Conservation (phyloP, 1,139 yeast genomes). For the Zygosaccharomyces pseudobailii region DNA sequence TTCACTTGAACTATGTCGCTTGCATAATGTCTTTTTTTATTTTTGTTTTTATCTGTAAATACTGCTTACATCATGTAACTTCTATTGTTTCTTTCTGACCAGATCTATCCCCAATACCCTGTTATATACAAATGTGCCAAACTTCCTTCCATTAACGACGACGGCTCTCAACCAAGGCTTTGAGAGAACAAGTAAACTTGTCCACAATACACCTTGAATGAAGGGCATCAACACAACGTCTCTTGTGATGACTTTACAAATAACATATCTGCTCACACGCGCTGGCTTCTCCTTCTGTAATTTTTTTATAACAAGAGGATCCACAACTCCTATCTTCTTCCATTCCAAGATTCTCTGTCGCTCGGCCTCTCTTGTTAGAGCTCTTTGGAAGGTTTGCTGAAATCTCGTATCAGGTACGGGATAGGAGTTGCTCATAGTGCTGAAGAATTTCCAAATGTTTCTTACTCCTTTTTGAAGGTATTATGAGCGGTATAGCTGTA, state of each 20-base stretch:
- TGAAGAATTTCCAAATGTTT: conserved; percentile 1
- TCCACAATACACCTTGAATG: conserved; percentile 51
- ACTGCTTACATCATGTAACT: conserved; percentile 1
- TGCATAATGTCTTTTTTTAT: neutral
- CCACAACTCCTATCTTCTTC: conserved; percentile 12
- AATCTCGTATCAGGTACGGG: conserved; percentile 63
- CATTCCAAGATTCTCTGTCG: conserved; percentile 15
- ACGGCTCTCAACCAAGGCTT: conserved; percentile 39
- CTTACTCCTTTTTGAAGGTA: neutral
- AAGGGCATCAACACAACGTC: conserved; percentile 71
- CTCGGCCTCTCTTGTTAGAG: conserved; percentile 36
- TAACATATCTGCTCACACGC: conserved; percentile 19
- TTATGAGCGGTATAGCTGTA: neutral
- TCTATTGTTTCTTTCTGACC: conserved; percentile 6
- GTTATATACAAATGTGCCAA: conserved; percentile 17
- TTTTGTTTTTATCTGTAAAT: conserved; percentile 7
- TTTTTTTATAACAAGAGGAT: conserved; percentile 6
- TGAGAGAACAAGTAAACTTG: conserved; percentile 38
- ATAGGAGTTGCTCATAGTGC: conserved; percentile 7
- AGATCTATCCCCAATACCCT: conserved; percentile 16
- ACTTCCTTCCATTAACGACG: conserved; percentile 28
- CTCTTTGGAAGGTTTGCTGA: conserved; percentile 50
- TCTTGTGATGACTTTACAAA: conserved; percentile 51
- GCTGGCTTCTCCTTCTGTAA: conserved; percentile 12
- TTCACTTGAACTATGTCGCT: conserved; percentile 51